A percentile compares a stretch with the other conserved stretches of the same genome.
Evolutionary conservation across 1,284 basidiomycete species (phyloP).

Genomic region (Rhodotorula sp.): DNA sequence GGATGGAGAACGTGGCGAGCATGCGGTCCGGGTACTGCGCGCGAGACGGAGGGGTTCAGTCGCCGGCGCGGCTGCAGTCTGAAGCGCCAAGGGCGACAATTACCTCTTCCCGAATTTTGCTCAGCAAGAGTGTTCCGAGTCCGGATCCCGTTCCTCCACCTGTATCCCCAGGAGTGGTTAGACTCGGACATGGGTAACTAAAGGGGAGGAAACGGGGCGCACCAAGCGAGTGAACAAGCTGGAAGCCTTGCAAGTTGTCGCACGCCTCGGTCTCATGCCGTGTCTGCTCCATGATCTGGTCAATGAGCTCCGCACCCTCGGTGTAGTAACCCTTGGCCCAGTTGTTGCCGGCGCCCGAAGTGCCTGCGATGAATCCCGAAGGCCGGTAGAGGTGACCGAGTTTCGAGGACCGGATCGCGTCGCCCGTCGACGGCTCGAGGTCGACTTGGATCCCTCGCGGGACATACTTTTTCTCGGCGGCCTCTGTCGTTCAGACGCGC

Average conservation of each 20-base stretch:
- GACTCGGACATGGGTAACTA: too few species aligned
- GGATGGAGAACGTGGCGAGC: constrained; percentile 86
- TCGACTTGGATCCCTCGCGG: constrained; percentile 90
- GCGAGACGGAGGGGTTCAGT: neutral
- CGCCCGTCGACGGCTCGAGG: constrained; percentile 84
- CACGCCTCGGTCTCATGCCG: constrained; percentile 62
- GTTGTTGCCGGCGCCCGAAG: constrained; percentile 79
- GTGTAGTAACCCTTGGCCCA: constrained; percentile 78
- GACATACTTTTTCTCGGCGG: constrained; percentile 68
- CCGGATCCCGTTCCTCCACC: constrained; percentile 84
- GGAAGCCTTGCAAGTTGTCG: constrained; percentile 90
- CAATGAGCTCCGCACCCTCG: constrained; percentile 80
- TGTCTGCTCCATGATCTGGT: constrained; percentile 63
- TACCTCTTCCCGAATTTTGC: constrained; percentile 70
- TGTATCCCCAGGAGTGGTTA: neutral
- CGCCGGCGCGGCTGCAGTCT: too few species aligned
- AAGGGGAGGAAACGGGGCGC: neutral
- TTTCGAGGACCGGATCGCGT: constrained; percentile 53
- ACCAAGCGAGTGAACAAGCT: constrained; percentile 86
- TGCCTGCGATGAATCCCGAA: constrained; percentile 63
- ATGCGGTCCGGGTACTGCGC: constrained; percentile 58
- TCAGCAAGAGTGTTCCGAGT: constrained; percentile 74
- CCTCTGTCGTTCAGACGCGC: constrained; percentile 14
- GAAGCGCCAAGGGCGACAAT: too few species aligned
- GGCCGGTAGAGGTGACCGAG: constrained; percentile 67